These are phyloP conservation scores for Globisporangium nagaii DNA, from an alignment of 352 stramenopile genomes.

Conservation along the genomic window DNA sequence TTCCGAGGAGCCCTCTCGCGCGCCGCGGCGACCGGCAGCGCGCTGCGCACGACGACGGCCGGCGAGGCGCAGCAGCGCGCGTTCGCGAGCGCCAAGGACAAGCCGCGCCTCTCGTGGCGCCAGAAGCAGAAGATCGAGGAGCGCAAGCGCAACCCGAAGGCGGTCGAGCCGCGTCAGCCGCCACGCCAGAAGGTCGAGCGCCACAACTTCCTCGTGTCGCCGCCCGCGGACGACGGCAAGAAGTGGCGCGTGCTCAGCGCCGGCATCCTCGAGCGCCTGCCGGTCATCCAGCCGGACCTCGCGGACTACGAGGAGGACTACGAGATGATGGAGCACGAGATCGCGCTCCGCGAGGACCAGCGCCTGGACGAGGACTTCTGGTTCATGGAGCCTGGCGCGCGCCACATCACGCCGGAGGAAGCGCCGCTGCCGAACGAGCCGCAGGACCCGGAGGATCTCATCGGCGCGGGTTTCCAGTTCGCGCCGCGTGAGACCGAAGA, in stretches of 20 bases:
- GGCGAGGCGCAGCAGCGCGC: slow-evolving; percentile 27
- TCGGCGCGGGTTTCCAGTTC: slow-evolving; percentile 71
- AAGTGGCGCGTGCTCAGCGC: slow-evolving; percentile 76
- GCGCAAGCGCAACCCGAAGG: slow-evolving; percentile 29
- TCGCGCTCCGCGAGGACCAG: slow-evolving; percentile 68
- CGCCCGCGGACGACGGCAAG: slow-evolving; percentile 64
- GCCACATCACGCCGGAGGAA: slow-evolving; percentile 73
- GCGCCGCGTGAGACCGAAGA: slow-evolving; percentile 77
- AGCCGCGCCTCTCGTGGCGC: slow-evolving; percentile 48
- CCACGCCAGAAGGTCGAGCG: slow-evolving; percentile 41
- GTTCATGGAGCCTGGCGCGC: slow-evolving; percentile 75
- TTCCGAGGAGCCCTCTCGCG: slow-evolving; percentile 32
- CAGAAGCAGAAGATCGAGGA: slow-evolving; percentile 62
- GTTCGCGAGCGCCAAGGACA: slow-evolving; percentile 47
- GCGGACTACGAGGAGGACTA: slow-evolving; percentile 74
- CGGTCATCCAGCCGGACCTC: slow-evolving; percentile 68
- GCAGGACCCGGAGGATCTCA: slow-evolving; percentile 60
- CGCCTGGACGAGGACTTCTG: slow-evolving; percentile 79
- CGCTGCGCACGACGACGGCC: slow-evolving; percentile 1
- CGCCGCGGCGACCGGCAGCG: slow-evolving; percentile 1
- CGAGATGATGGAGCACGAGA: slow-evolving; percentile 72
- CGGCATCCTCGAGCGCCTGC: slow-evolving; percentile 65
- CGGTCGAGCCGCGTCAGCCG: slow-evolving; percentile 31
- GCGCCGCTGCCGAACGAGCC: slow-evolving; percentile 52
- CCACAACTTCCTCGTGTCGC: slow-evolving; percentile 53